phyloP scores from a whole-genome alignment of 495 filamentous ascomycete genomes.

The Hypoxylon subgilvum region DNA sequence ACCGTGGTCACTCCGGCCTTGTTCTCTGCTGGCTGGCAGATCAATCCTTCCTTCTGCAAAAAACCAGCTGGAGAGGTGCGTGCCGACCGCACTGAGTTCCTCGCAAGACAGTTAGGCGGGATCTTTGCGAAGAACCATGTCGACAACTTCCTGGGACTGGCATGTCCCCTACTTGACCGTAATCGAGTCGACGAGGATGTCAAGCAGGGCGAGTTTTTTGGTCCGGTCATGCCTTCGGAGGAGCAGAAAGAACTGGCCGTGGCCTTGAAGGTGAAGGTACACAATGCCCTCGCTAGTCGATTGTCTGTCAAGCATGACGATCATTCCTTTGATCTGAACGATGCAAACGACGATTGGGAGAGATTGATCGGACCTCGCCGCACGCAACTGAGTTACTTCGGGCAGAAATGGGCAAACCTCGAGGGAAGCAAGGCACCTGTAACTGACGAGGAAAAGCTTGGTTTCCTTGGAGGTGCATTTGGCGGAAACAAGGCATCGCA shows the following conservation, averaged over 20 bases:
- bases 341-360: conserved; percentile 35
- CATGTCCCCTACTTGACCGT: conserved; percentile 22
- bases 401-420: conserved; percentile 24
- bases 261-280: conserved; percentile 16
- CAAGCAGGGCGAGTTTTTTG: conserved; percentile 1
- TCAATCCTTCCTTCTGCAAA: conserved; percentile 31
- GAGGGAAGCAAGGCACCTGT: background rate
- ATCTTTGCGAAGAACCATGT: conserved; percentile 24
- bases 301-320: conserved; percentile 3
- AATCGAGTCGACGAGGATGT: conserved; percentile 1
- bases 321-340: conserved; percentile 35
- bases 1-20: conserved; percentile 34
- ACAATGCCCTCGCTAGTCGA: conserved; percentile 20
- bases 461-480: conserved; percentile 46
- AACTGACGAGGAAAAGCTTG: conserved; percentile 11
- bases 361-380: conserved; percentile 21
- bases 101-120: conserved; percentile 39
- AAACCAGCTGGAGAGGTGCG: background rate
- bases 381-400: conserved; percentile 29
- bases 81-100: conserved; percentile 22
- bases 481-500: conserved; percentile 44
- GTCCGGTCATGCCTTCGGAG: conserved; percentile 5
- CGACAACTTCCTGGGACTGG: conserved; percentile 14
- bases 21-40: conserved; percentile 39
- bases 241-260: conserved; percentile 10